phyloP scores from a whole-genome alignment of 2,329 filamentous ascomycete species.

The Beauveria bassiana region DNA sequence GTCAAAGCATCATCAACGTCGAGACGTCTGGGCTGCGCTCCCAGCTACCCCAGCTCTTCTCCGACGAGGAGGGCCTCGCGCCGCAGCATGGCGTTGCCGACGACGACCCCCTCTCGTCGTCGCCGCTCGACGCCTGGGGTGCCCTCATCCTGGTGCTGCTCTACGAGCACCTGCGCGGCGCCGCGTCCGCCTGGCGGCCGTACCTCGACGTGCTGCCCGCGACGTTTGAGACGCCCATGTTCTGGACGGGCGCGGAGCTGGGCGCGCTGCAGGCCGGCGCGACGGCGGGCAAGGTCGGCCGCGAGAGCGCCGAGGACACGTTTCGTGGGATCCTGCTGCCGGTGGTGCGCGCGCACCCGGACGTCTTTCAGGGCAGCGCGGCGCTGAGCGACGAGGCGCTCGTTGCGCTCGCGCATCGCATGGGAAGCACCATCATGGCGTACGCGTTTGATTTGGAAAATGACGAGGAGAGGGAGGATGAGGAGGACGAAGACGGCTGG shows the following conservation, averaged over 20 bases:
- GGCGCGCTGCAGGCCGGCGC: constrained; percentile 67
- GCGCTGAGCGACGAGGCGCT: constrained; percentile 37
- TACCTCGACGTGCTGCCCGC: constrained; percentile 71
- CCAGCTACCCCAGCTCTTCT: constrained; percentile 48
- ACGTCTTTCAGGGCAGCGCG: constrained; percentile 33
- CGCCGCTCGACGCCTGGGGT: constrained; percentile 45
- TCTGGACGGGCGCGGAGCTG: constrained; percentile 69
- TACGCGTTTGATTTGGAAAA: constrained; percentile 79
- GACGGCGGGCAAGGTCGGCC: constrained; percentile 70
- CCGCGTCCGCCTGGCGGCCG: constrained; percentile 60
- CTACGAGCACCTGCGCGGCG: constrained; percentile 58
- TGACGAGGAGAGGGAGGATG: constrained; percentile 47
- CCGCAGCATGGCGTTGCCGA: constrained; percentile 26
- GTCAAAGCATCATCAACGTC: constrained; percentile 60
- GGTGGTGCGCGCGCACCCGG: constrained; percentile 36
- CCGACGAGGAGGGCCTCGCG: constrained; percentile 24
- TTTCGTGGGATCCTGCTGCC: constrained; percentile 52
- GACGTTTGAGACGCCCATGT: constrained; percentile 80
- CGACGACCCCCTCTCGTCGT: constrained; percentile 25
- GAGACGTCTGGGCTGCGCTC: constrained; percentile 62
- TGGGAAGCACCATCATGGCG: constrained; percentile 86
- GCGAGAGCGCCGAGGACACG: constrained; percentile 59
- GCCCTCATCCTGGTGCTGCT: constrained; percentile 69
- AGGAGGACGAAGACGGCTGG: constrained; percentile 51
- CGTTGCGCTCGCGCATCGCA: constrained; percentile 57